Evolutionary conservation across 2,329 filamentous ascomycete species (phyloP), one percentile per base, ranked within the genome.

Genomic region (Aspergillus carbonarius): DNA sequence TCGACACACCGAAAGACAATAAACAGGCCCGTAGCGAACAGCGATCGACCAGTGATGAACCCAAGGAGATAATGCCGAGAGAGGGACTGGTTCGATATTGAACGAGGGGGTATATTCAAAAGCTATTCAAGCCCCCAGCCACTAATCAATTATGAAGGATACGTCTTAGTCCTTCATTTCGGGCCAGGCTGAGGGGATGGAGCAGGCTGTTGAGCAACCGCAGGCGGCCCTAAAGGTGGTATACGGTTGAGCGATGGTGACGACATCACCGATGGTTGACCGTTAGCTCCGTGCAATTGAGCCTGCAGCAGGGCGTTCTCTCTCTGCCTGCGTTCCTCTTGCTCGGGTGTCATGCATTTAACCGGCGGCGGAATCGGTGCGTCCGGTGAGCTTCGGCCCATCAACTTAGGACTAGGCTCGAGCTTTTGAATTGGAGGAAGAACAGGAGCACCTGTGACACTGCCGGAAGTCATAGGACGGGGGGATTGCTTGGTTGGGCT

Each of bases 401-500:
- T 78, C 50, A 78, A 62, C 59, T 78, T 78, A 2, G 76, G 76
- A 57, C 76, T 78, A 4, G 76, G 76, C 42, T 78, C 73, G 8
- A 78, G 64, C 64, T 66, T 70, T 59, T 74, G 75, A 5, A 78
- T 73, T 1, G 76, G 76, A 25, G 76, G 76, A 18, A 78, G 63
- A 9, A 78, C 68, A 0, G 75, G 68, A 2, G 74, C 71, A 5
- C 71, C 70, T 7, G 68, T 65, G 49, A 75, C 64, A 37, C 70
- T 65, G 49, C 71, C 71, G 13, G 70, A 70, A 20, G 74, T 76
- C 56, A 73, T 64, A 1, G 73, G 72, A 7, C 75, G 71, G 27
- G 77, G 76, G 10, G 76, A 78, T 49, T 79, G 75, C 60, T 81
- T 81, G 13, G 71, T 79, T 12, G 78, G 78, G 30, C 78, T 80